Evolutionary conservation across 2,329 filamentous ascomycete genomes (phyloP).

Genomic region (Epichloe scottii): DNA sequence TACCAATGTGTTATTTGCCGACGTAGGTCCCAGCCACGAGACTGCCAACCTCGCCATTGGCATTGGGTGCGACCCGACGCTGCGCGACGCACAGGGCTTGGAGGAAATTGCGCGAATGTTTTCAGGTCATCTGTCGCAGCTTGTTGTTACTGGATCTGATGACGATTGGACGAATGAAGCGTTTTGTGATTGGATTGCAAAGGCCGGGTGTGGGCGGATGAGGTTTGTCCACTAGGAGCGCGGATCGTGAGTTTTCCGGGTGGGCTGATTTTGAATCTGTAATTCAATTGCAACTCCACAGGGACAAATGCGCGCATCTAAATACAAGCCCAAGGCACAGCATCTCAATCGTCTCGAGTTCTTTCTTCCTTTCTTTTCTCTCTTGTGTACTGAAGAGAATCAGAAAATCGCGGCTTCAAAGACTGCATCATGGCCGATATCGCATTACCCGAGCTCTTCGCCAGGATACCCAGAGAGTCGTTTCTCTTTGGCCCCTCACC

Average conservation of each 20-base stretch:
- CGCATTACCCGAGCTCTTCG: slow-evolving; percentile 45
- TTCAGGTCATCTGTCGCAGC: neutral
- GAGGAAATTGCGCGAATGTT: neutral
- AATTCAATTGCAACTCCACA: too few relatives aligned
- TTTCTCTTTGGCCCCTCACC: slow-evolving; percentile 58
- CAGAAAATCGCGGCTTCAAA: slow-evolving; percentile 54
- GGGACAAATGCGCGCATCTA: too few relatives aligned
- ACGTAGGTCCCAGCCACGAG: neutral
- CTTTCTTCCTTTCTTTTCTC: slow-evolving; percentile 41
- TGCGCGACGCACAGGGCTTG: neutral
- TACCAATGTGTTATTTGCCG: neutral
- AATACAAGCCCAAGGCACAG: too few relatives aligned
- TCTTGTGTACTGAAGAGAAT: too few relatives aligned
- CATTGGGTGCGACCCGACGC: neutral
- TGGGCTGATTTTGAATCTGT: too few relatives aligned
- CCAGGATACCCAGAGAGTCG: slow-evolving; percentile 46
- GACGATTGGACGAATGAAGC: too few relatives aligned
- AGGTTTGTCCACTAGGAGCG: too few relatives aligned
- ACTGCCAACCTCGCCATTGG: neutral
- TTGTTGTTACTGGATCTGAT: neutral
- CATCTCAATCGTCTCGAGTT: too few relatives aligned
- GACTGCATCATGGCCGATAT: slow-evolving; percentile 32
- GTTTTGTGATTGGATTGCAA: too few relatives aligned
- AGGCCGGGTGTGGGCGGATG: too few relatives aligned
- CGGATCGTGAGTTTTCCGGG: too few relatives aligned